Conservation (phyloP, 768 basidiomycete genomes). For the Lactarius psammicola region DNA sequence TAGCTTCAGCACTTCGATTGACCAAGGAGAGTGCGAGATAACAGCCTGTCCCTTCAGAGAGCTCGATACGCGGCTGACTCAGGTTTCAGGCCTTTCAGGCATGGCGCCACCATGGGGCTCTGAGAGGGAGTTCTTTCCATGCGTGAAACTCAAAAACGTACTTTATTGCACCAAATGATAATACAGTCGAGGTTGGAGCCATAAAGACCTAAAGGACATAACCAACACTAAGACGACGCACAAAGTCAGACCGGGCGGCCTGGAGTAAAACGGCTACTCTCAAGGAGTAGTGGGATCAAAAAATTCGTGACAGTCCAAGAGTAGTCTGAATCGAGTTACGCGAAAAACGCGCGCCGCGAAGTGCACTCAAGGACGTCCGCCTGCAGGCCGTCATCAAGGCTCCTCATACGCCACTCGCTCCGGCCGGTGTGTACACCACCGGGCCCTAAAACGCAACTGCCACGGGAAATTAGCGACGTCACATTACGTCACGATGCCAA, state of each 20-base stretch:
- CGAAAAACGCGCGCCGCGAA: slow-evolving; percentile 32
- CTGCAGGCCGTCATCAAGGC: slow-evolving; percentile 1
- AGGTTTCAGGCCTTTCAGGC: not conserved
- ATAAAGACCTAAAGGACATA: not conserved
- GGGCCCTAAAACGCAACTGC: not conserved
- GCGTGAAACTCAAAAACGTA: not conserved
- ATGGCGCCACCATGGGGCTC: not conserved
- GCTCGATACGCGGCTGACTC: not conserved
- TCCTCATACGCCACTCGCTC: slow-evolving; percentile 14
- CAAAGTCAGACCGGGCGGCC: not conserved
- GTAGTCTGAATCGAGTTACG: slow-evolving; percentile 41
- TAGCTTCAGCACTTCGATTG: too few relatives aligned
- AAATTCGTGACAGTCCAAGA: slow-evolving; percentile 32
- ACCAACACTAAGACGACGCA: not conserved
- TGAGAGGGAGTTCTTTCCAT: not conserved
- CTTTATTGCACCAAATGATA: not conserved
- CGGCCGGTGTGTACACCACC: not conserved
- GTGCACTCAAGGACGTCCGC: slow-evolving; percentile 33
- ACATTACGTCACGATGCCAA: not conserved
- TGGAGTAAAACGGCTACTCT: not conserved
- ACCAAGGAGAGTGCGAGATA: too few relatives aligned
- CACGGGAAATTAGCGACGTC: not conserved
- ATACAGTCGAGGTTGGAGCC: not conserved
- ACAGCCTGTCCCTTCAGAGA: not conserved
- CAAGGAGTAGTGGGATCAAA: slow-evolving; percentile 22